Percentiles rank a stretch among this genome's conserved stretches.
These are phyloP conservation scores for Sporisorium reilianum DNA, from an alignment of 1,284 basidiomycete species.

Conservation along the genomic window DNA sequence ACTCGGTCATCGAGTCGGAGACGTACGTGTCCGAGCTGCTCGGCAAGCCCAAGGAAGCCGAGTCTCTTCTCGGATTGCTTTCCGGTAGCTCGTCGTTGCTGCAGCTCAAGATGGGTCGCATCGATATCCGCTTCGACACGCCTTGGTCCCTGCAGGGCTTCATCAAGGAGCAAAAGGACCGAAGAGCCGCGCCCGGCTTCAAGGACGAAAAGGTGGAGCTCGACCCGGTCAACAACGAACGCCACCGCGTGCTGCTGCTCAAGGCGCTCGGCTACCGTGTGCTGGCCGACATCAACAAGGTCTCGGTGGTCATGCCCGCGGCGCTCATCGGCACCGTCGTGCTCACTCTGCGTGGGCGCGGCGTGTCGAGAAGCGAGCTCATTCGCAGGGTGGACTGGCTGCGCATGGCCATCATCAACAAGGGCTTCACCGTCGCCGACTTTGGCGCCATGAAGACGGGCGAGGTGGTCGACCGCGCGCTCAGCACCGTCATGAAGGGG, in stretches of 20 bases:
- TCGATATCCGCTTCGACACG: constrained; percentile 70
- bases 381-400: constrained; percentile 68
- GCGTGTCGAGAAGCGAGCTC: constrained; percentile 68
- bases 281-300: constrained; percentile 69
- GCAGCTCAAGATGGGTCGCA: constrained; percentile 69
- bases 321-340: constrained; percentile 69
- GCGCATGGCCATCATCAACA: constrained; percentile 59
- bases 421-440: constrained; percentile 69
- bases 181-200: constrained; percentile 43
- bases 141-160: constrained; percentile 69
- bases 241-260: constrained; percentile 64
- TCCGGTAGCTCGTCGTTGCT: constrained; percentile 66
- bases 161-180: constrained; percentile 63
- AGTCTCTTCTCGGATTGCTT: constrained; percentile 68
- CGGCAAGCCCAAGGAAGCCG: constrained; percentile 70
- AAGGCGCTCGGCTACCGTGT: constrained; percentile 69
- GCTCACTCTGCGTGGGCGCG: constrained; percentile 69
- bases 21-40: constrained; percentile 70
- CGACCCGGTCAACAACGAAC: constrained; percentile 48
- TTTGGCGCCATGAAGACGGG: constrained; percentile 63
- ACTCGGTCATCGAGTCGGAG: constrained; percentile 70
- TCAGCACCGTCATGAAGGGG: constrained; percentile 66
- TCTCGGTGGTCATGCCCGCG: constrained; percentile 70
- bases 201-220: constrained; percentile 47
- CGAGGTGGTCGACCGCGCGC: constrained; percentile 67